These are phyloP conservation scores for Xylaria sp. DNA, from an alignment of 2,329 filamentous ascomycete genomes.

Conservation along the genomic window DNA sequence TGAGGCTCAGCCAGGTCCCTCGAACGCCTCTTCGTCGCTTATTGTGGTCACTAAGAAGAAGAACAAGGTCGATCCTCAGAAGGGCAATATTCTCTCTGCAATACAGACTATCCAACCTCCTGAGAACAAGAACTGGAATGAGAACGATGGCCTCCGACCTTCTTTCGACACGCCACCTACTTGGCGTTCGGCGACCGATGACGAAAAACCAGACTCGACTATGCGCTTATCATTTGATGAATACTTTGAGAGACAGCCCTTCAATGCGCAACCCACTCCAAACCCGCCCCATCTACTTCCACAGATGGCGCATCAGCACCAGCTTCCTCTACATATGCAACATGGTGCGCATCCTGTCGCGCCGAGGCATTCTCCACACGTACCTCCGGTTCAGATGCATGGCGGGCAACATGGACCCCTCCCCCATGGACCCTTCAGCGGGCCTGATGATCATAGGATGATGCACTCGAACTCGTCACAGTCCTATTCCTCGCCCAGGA, in stretches of 20 bases:
- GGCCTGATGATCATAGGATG: constrained; percentile 85
- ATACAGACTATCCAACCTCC: constrained; percentile 58
- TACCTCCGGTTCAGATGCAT: constrained; percentile 77
- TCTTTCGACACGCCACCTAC: constrained; percentile 83
- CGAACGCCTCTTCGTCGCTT: constrained; percentile 38
- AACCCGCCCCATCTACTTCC: constrained; percentile 70
- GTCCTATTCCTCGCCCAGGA: constrained; percentile 82
- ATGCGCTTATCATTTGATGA: constrained; percentile 73
- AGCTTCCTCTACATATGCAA: constrained; percentile 81
- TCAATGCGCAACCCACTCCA: constrained; percentile 66
- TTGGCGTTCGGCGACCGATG: constrained; percentile 74
- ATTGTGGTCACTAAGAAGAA: constrained; percentile 72
- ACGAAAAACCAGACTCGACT: constrained; percentile 69
- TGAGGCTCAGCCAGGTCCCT: constrained; percentile 34
- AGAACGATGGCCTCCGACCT: constrained; percentile 81
- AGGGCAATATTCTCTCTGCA: constrained; percentile 59
- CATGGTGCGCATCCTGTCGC: constrained; percentile 70
- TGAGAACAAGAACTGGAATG: constrained; percentile 64
- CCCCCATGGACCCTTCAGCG: constrained; percentile 67
- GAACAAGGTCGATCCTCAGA: constrained; percentile 70
- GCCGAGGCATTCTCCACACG: constrained; percentile 72
- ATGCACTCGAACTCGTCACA: constrained; percentile 82
- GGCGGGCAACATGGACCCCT: constrained; percentile 71
- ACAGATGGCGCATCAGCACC: constrained; percentile 79
- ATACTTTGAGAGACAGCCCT: constrained; percentile 72